Base-by-base conservation (phyloP, 1,139 yeast genomes). In the Yamadazyma triangularis region DNA sequence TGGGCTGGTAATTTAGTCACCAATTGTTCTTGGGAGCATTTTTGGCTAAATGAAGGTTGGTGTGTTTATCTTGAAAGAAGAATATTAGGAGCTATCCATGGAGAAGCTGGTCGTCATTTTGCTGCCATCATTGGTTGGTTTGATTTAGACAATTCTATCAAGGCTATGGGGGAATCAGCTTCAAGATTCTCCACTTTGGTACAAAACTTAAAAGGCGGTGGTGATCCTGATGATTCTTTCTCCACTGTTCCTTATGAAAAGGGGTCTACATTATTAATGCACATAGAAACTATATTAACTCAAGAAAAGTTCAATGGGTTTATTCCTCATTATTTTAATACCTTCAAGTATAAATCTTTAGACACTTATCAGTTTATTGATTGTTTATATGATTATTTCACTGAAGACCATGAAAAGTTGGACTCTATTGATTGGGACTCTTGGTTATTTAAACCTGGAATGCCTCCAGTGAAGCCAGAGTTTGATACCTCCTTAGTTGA, bases 31-130 rank as follows among this genome's bases (percentile, higher is more conserved):
- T 87, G 95, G 93, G 91, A 85, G 53, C 95, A 87, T 59, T 86
- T 88, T 56, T 88, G 95, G 94, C 70, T 88, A 42, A 88, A 88
- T 53, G 96, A 88, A 62, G 96, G 96, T 25, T 87, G 96, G 96
- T 86, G 96, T 11, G 96, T 88, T 16, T 88, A 87, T 53, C 59
- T 88, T 24, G 96, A 88, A 57, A 75, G 96, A 54, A 70, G 95
- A 47, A 88, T 88, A 39, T 64, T 79, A 26, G 95, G 85, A 20
- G 75, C 72, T 6, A 58, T 86, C 20, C 85, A 85, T 48, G 95
- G 95, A 25, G 91, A 83, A 47, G 59, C 76, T 14, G 69, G 75
- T 32, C 75, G 96, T 51, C 91, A 86, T 45, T 85, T 88, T 51
- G 69, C 79, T 37, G 88, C 93, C 25, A 79, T 88, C 40, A 81